phyloP scores from a whole-genome alignment of 2,329 filamentous ascomycete species.

The Neofusicoccum sp. region DNA sequence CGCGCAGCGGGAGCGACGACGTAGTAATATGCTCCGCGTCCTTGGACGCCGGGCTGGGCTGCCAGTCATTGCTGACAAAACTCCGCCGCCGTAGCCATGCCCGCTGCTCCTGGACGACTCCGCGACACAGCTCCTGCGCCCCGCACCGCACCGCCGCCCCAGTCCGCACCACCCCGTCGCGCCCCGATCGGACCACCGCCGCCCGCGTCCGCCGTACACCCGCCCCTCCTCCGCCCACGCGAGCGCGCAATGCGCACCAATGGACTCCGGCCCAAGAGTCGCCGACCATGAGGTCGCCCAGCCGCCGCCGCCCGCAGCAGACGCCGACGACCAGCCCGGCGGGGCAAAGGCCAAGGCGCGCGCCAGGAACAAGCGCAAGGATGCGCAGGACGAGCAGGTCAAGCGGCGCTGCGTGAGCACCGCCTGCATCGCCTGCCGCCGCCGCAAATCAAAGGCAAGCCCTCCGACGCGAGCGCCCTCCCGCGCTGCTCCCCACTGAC shows the following conservation, averaged over 20 bases:
- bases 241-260: constrained; percentile 17
- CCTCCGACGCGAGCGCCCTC: not conserved
- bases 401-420: constrained; percentile 44
- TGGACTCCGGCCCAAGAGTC: constrained; percentile 20
- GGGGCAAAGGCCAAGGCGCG: constrained; percentile 30
- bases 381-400: constrained; percentile 38
- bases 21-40: no score
- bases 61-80: constrained; percentile 7
- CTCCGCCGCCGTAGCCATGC: not conserved
- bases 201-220: not conserved
- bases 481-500: constrained; percentile 22
- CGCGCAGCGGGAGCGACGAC: no score
- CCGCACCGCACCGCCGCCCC: not conserved
- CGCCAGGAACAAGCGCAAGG: constrained; percentile 32
- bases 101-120: not conserved
- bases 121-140: not conserved
- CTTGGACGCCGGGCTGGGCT: no score
- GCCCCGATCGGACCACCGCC: not conserved
- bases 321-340: not conserved
- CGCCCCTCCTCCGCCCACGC: not conserved
- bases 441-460: constrained; percentile 42
- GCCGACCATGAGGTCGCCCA: constrained; percentile 21
- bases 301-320: not conserved
- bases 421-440: constrained; percentile 41
- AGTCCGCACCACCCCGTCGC: not conserved